phyloP scores from a whole-genome alignment of 208 protist genomes.

The Leishmania amazonensis region DNA sequence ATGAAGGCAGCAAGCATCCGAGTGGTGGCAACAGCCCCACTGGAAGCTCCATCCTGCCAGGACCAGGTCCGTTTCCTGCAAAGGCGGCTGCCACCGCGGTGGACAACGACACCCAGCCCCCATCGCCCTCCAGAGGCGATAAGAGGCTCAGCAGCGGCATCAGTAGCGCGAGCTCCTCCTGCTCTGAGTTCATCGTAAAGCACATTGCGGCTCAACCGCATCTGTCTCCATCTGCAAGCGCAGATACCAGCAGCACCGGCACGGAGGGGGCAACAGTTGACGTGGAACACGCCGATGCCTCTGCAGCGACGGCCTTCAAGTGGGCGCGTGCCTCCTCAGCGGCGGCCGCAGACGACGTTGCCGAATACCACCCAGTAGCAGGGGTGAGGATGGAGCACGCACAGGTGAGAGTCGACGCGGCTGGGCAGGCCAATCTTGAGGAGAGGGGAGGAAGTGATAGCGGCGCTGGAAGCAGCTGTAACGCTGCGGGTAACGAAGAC shows the following conservation, averaged over 20 bases:
- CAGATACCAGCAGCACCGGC: neutral
- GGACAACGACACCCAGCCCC: neutral
- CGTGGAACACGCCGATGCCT: neutral
- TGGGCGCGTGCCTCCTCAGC: neutral
- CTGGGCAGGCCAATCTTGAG: neutral
- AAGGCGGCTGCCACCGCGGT: neutral
- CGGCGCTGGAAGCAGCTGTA: neutral
- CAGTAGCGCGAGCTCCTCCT: slow-evolving; percentile 11
- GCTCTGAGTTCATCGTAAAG: slow-evolving; percentile 7
- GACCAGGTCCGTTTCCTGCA: neutral
- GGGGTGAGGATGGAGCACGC: neutral
- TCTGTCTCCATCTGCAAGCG: neutral
- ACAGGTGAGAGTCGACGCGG: neutral
- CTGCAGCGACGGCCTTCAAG: neutral
- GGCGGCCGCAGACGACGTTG: neutral
- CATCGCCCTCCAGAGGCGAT: neutral
- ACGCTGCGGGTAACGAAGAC: neutral
- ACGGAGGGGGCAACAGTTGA: neutral
- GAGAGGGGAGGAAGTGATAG: neutral
- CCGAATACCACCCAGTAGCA: neutral
- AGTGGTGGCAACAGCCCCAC: neutral
- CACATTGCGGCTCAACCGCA: neutral
- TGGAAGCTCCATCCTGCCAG: neutral
- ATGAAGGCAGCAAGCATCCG: neutral
- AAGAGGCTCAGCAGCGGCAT: neutral